phyloP scores from a whole-genome alignment of 2,329 filamentous ascomycete genomes.

The Hymenoscyphus infarciens region DNA sequence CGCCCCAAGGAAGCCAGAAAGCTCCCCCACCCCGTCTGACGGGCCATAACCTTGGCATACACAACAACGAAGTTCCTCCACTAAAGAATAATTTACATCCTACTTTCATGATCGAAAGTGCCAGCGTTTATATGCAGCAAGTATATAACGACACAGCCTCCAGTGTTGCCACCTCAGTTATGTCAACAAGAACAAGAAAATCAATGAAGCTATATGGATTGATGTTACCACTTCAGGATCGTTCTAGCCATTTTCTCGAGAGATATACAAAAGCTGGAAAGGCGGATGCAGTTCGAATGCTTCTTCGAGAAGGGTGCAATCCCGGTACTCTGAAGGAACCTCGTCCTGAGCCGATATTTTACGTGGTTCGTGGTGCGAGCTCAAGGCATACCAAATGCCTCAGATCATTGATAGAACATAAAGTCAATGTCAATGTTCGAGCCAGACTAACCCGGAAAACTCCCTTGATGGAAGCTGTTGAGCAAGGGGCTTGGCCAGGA shows the following conservation, averaged over 20 bases:
- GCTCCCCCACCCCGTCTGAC: background rate
- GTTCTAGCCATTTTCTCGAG: slow-evolving; percentile 13
- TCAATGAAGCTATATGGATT: slow-evolving; percentile 11
- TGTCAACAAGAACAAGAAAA: slow-evolving; percentile 15
- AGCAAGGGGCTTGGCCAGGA: slow-evolving; percentile 14
- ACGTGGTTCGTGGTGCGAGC: slow-evolving; percentile 14
- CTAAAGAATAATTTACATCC: slow-evolving; percentile 1
- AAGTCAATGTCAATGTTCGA: slow-evolving; percentile 10
- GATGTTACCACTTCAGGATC: slow-evolving; percentile 16
- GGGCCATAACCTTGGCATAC: background rate
- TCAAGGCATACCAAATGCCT: slow-evolving; percentile 16
- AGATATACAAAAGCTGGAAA: slow-evolving; percentile 14
- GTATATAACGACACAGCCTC: slow-evolving; percentile 16
- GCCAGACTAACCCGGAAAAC: slow-evolving; percentile 11
- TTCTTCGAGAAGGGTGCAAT: slow-evolving; percentile 13
- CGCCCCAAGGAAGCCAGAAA: background rate
- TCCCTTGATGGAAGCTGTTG: slow-evolving; percentile 14
- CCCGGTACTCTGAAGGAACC: slow-evolving; percentile 12
- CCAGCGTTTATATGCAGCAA: slow-evolving; percentile 15
- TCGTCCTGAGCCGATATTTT: slow-evolving; percentile 13
- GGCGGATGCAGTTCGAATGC: background rate
- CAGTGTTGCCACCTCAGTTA: slow-evolving; percentile 15
- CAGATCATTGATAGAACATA: slow-evolving; percentile 11
- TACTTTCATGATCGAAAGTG: slow-evolving; percentile 11
- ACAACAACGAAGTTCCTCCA: background rate